A percentile compares a stretch with the other conserved stretches of the same genome.
Conservation (phyloP, 202 grass and related monocot species). For the Setaria italica region DNA sequence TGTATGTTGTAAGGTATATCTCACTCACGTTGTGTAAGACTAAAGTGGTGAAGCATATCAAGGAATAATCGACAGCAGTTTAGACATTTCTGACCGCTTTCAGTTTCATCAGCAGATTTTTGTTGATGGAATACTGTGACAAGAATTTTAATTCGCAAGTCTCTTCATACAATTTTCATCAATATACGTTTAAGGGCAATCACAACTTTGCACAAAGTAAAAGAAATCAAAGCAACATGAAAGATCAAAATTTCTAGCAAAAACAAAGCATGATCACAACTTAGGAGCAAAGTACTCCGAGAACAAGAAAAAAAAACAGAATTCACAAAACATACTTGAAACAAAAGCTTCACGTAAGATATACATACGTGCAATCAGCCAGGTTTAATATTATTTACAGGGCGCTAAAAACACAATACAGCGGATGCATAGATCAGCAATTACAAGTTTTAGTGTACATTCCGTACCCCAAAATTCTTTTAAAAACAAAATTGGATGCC, state of each 20-base stretch:
- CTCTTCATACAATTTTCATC: not conserved
- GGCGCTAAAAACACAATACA: slow-evolving; percentile 26
- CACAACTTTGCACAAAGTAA: not conserved
- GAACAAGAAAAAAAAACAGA: not conserved
- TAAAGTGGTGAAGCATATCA: slow-evolving; percentile 44
- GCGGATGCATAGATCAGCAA: slow-evolving; percentile 9
- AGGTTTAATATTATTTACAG: slow-evolving; percentile 31
- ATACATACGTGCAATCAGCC: slow-evolving; percentile 17
- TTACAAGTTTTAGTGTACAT: slow-evolving; percentile 35
- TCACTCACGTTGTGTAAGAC: slow-evolving; percentile 57
- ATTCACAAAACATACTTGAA: not conserved
- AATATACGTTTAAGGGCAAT: not conserved
- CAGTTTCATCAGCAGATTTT: not conserved
- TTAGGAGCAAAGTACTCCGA: not conserved
- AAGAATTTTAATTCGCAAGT: not conserved
- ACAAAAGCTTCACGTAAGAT: not conserved
- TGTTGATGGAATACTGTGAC: not conserved
- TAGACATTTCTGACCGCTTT: not conserved
- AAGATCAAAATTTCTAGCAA: not conserved
- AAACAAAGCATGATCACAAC: slow-evolving; percentile 3
- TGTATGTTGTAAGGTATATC: slow-evolving; percentile 29
- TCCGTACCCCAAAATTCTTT: not conserved
- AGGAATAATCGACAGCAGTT: not conserved
- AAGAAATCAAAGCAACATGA: not conserved
- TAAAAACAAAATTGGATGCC: slow-evolving; percentile 16